Percentiles rank a stretch among this genome's conserved stretches.
These are phyloP conservation scores for Rutstroemia sydowiana DNA, from an alignment of 2,329 filamentous ascomycete species.

Conservation along the genomic window DNA sequence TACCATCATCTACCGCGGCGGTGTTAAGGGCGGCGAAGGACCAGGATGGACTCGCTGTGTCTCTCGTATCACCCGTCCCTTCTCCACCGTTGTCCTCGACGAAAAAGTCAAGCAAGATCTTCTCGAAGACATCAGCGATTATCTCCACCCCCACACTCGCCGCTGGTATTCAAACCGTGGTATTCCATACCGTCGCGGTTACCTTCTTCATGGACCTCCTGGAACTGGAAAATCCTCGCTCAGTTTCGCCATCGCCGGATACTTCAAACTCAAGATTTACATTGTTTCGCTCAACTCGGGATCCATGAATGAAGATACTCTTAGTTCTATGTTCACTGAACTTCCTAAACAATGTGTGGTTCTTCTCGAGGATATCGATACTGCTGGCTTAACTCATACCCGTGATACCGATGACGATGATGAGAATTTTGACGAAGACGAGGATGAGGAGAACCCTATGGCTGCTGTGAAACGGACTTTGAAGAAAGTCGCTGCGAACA, in stretches of 20 bases:
- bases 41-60: slow-evolving; percentile 54
- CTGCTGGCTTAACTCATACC: slow-evolving; percentile 56
- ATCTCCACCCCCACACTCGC: slow-evolving; percentile 53
- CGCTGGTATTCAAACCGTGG: slow-evolving; percentile 81
- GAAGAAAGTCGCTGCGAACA: not conserved
- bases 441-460: not conserved
- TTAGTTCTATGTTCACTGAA: slow-evolving; percentile 55
- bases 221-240: slow-evolving; percentile 74
- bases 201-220: slow-evolving; percentile 72
- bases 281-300: slow-evolving; percentile 51
- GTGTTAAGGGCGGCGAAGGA: slow-evolving; percentile 31
- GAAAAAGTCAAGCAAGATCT: slow-evolving; percentile 52
- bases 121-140: slow-evolving; percentile 54
- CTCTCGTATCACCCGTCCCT: slow-evolving; percentile 51
- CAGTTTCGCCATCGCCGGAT: slow-evolving; percentile 61
- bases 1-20: slow-evolving; percentile 59
- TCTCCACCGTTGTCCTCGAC: slow-evolving; percentile 59
- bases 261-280: slow-evolving; percentile 65
- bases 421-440: not conserved
- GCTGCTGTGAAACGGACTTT: not conserved
- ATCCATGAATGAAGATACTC: slow-evolving; percentile 56
- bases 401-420: slow-evolving; percentile 17
- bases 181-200: slow-evolving; percentile 79
- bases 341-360: slow-evolving; percentile 66
- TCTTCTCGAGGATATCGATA: slow-evolving; percentile 70